Evolutionary conservation across 768 basidiomycete species (phyloP).

Genomic region (Lactarius evosmus): DNA sequence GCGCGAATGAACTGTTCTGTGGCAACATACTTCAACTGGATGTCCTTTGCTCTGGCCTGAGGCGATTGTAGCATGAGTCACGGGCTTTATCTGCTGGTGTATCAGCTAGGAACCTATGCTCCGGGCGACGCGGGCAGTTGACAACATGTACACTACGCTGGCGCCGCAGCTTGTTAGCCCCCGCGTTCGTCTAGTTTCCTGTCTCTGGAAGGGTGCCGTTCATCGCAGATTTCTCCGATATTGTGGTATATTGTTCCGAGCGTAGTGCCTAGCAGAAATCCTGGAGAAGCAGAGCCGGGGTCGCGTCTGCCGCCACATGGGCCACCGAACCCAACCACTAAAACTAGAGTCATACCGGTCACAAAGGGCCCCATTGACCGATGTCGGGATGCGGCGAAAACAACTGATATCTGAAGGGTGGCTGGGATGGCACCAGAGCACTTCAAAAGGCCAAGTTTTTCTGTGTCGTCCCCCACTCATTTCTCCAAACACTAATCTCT

Average conservation of each 20-base stretch:
- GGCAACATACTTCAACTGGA: not conserved
- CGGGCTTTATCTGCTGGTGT: no score
- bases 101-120: not conserved
- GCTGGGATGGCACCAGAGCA: not conserved
- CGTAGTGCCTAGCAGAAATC: not conserved
- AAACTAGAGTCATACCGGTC: not conserved
- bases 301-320: not conserved
- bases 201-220: not conserved
- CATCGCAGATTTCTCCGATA: not conserved
- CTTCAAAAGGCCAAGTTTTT: not conserved
- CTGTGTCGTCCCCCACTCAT: not conserved
- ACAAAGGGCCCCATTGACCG: not conserved
- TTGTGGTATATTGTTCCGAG: not conserved
- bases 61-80: not conserved
- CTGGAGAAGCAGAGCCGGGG: not conserved
- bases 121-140: not conserved
- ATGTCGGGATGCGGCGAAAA: not conserved
- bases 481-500: not conserved
- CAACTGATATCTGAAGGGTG: not conserved
- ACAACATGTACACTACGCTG: not conserved
- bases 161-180: not conserved
- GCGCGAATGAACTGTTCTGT: not conserved
- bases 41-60: not conserved
- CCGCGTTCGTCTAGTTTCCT: not conserved
- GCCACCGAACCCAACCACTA: constrained; percentile 4